These are phyloP conservation scores for Nothophaeocryptopus gaeumannii DNA, from an alignment of 2,329 filamentous ascomycete species.

Conservation along the genomic window DNA sequence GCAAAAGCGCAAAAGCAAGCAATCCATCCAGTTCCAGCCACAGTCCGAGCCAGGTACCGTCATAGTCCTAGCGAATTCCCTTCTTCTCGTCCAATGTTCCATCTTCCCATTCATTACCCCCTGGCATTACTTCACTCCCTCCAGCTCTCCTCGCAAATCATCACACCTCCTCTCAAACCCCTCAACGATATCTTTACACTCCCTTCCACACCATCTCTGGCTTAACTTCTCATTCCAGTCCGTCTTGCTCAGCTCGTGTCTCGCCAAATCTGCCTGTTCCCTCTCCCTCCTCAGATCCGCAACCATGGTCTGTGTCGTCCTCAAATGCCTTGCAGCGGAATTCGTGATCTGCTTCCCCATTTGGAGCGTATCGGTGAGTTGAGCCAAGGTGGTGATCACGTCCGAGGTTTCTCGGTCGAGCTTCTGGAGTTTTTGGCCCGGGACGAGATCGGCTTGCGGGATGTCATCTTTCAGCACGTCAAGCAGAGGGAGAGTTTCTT, in stretches of 20 bases:
- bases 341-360: conserved; percentile 88
- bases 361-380: conserved; percentile 85
- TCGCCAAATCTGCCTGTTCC: conserved; percentile 77
- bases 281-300: conserved; percentile 80
- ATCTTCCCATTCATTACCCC: conserved; percentile 1
- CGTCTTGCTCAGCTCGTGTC: conserved; percentile 74
- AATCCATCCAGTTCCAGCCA: too few species aligned
- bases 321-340: conserved; percentile 74
- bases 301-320: conserved; percentile 79
- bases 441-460: conserved; percentile 63
- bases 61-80: too few species aligned
- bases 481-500: conserved; percentile 67
- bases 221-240: conserved; percentile 76
- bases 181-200: conserved; percentile 82
- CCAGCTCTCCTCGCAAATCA: conserved; percentile 60
- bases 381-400: conserved; percentile 75
- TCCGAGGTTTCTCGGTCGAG: conserved; percentile 65
- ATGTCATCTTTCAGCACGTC: conserved; percentile 63
- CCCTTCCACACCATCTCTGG: conserved; percentile 74
- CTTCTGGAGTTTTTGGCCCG: conserved; percentile 64
- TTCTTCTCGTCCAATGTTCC: not conserved
- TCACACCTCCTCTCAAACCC: conserved; percentile 92
- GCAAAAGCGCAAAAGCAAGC: too few species aligned
- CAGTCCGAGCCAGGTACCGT: too few species aligned
- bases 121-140: not conserved